phyloP scores from a whole-genome alignment of 2,329 filamentous ascomycete species.

The Didymella pinodella region DNA sequence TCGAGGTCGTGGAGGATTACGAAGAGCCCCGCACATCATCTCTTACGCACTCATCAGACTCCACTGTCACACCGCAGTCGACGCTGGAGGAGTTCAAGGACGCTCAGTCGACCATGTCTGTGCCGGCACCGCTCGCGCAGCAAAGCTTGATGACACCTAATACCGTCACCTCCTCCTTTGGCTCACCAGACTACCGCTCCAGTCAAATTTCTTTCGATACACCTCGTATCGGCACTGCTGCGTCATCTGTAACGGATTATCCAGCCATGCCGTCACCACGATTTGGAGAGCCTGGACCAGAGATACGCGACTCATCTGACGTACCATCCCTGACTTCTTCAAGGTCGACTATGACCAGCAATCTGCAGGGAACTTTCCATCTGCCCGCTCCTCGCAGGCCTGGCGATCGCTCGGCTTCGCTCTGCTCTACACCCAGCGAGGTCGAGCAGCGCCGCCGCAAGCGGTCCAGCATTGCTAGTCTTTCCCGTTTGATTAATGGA shows the following conservation, averaged over 20 bases:
- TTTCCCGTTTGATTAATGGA: constrained; percentile 78
- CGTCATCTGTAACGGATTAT: constrained; percentile 76
- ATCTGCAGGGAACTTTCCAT: constrained; percentile 65
- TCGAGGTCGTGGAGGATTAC: constrained; percentile 56
- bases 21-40: constrained; percentile 60
- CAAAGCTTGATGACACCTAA: constrained; percentile 70
- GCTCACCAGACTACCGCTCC: constrained; percentile 70
- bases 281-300: constrained; percentile 76
- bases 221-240: constrained; percentile 76
- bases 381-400: constrained; percentile 53
- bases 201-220: constrained; percentile 72
- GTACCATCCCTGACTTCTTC: constrained; percentile 79
- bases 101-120: constrained; percentile 47
- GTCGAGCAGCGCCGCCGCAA: constrained; percentile 67
- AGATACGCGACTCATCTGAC: constrained; percentile 74
- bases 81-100: constrained; percentile 46
- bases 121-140: constrained; percentile 50
- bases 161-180: constrained; percentile 64
- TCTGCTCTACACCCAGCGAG: constrained; percentile 53
- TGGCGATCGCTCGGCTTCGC: constrained; percentile 52
- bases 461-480: constrained; percentile 77
- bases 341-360: constrained; percentile 76
- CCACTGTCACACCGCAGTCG: constrained; percentile 53
- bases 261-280: constrained; percentile 74
- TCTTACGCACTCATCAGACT: constrained; percentile 60